Percentiles rank a stretch among this genome's conserved stretches.
Conservation (phyloP, 192 early-diverging fungal species). For the Entomortierella parvispora region DNA sequence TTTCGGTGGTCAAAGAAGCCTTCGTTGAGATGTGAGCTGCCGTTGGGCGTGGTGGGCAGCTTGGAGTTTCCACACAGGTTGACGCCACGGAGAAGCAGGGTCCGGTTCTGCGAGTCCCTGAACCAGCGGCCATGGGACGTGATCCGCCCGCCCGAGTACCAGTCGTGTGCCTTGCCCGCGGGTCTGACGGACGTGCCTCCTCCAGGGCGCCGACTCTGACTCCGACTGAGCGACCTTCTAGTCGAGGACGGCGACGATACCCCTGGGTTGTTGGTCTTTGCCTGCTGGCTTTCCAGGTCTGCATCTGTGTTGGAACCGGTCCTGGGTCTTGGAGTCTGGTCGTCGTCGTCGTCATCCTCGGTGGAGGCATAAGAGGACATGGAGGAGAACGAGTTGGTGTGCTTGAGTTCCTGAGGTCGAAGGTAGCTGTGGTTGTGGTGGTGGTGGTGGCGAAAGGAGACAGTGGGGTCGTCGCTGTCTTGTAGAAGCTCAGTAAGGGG, state of each 20-base stretch:
- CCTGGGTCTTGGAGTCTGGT: background rate
- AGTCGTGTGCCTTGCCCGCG: constrained; percentile 51
- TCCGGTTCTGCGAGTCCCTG: constrained; percentile 64
- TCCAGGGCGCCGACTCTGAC: constrained; percentile 20
- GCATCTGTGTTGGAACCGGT: background rate
- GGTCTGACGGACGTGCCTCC: constrained; percentile 27
- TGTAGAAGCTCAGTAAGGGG: background rate
- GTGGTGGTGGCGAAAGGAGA: constrained; percentile 37
- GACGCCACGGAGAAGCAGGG: constrained; percentile 75
- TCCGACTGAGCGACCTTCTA: background rate
- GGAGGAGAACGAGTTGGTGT: constrained; percentile 46
- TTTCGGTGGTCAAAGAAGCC: constrained; percentile 77
- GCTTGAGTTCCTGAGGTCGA: constrained; percentile 37
- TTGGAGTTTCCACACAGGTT: constrained; percentile 84
- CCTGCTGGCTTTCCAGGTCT: background rate
- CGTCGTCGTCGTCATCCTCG: constrained; percentile 13
- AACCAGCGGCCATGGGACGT: constrained; percentile 58
- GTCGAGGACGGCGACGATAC: background rate
- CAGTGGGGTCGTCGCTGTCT: constrained; percentile 1
- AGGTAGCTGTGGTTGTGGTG: constrained; percentile 43
- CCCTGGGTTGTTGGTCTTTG: background rate
- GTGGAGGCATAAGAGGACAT: constrained; percentile 55
- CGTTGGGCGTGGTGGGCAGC: constrained; percentile 74
- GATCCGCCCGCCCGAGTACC: constrained; percentile 45
- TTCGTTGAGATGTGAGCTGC: constrained; percentile 67